Conservation (phyloP, 192 early-diverging fungal genomes). For the Obelidium mucronatum region DNA sequence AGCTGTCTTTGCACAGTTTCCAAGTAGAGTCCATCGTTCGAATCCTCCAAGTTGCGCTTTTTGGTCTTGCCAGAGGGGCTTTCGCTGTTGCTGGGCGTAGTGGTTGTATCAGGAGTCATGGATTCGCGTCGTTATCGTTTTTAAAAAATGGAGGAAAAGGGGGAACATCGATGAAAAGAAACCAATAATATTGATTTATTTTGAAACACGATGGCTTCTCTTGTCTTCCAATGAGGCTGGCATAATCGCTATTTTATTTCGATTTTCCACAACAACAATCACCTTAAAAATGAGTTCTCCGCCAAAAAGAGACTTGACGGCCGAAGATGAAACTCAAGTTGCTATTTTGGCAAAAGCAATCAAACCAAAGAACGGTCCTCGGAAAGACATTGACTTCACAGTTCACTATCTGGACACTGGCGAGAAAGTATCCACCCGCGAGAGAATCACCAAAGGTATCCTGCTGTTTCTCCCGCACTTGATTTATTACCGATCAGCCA, state of each 20-base stretch:
- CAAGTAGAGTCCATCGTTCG: constrained; percentile 68
- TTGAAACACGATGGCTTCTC: no score
- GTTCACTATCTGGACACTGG: constrained; percentile 78
- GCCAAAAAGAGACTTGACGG: neutral
- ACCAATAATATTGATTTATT: no score
- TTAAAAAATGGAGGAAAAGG: no score
- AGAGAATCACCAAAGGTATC: constrained; percentile 81
- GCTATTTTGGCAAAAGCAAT: constrained; percentile 27
- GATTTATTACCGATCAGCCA: neutral
- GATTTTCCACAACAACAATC: no score
- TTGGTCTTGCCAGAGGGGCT: no score
- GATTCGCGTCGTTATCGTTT: no score
- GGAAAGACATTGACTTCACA: constrained; percentile 75
- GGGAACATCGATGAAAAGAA: no score
- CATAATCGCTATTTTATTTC: no score
- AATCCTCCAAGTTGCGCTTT: no score
- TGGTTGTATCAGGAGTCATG: no score
- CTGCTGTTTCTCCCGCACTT: neutral
- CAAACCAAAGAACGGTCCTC: constrained; percentile 22
- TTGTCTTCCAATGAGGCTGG: no score
- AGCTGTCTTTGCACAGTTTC: constrained; percentile 85
- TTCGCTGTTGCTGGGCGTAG: no score
- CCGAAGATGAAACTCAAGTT: constrained; percentile 25
- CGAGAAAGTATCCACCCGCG: constrained; percentile 73
- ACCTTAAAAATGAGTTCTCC: constrained; percentile 13